These are phyloP conservation scores for Euryodendron excelsum DNA, from an alignment of 148 eudicot genomes.

Conservation along the genomic window DNA sequence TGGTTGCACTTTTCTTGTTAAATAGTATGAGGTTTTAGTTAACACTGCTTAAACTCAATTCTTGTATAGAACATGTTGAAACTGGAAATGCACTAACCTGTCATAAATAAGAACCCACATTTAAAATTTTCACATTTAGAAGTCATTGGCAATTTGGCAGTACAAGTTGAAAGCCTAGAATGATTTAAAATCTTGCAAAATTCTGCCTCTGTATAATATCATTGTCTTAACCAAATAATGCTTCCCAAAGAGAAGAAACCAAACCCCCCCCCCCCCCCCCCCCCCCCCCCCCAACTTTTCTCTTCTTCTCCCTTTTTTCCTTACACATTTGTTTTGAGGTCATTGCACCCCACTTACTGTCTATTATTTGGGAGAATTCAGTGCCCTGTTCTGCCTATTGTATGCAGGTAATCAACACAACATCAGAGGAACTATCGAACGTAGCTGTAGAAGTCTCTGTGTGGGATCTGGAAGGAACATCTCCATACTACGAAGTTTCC, in stretches of 20 bases:
- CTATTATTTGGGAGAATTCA: neutral
- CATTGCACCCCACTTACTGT: too few relatives aligned
- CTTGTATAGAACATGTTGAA: neutral
- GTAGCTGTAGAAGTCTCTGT: constrained; percentile 83
- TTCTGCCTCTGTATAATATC: neutral
- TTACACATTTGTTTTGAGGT: neutral
- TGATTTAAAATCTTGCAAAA: constrained; percentile 4
- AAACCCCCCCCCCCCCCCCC: too few relatives aligned
- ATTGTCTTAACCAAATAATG: neutral
- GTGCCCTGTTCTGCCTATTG: neutral
- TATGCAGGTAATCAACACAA: constrained; percentile 82
- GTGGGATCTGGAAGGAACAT: constrained; percentile 80
- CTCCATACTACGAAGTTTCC: constrained; percentile 60
- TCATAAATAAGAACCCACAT: neutral
- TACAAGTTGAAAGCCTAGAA: neutral
- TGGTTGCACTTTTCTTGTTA: constrained; percentile 7
- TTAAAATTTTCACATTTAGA: neutral
- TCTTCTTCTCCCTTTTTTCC: neutral
- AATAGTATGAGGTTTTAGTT: neutral
- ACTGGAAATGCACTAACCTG: neutral
- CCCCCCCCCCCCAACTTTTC: too few relatives aligned
- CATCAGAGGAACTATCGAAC: constrained; percentile 57
- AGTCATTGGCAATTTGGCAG: neutral
- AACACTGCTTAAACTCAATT: neutral
- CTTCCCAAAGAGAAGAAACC: too few relatives aligned